phyloP scores from a whole-genome alignment of 2,329 filamentous ascomycete species.

The Orbilia brochopaga region DNA sequence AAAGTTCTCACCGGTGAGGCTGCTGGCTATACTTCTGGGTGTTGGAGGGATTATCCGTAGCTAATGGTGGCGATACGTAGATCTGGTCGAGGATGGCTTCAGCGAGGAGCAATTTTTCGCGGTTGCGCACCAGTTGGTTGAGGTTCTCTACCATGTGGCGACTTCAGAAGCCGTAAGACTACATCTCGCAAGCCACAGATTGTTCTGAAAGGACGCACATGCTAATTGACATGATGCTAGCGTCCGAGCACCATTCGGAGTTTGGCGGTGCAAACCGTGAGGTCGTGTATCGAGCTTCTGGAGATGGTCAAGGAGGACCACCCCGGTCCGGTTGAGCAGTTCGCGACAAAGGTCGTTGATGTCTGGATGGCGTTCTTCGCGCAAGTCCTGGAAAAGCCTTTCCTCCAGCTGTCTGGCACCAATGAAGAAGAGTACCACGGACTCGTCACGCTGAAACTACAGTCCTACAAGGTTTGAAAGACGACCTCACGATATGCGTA shows the following conservation, averaged over 20 bases:
- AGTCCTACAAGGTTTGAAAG: constrained; percentile 76
- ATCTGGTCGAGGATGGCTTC: constrained; percentile 90
- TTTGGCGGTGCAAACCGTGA: constrained; percentile 86
- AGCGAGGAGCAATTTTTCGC: constrained; percentile 94
- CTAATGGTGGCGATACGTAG: constrained; percentile 57
- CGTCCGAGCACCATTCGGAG: constrained; percentile 69
- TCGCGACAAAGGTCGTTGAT: constrained; percentile 82
- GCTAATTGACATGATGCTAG: constrained; percentile 23
- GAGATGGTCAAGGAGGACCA: constrained; percentile 97
- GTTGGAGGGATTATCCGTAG: background rate
- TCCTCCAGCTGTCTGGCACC: constrained; percentile 68
- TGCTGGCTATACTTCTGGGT: background rate
- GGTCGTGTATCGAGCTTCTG: constrained; percentile 89
- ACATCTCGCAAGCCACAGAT: background rate
- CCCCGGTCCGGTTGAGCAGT: constrained; percentile 80
- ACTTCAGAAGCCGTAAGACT: constrained; percentile 74
- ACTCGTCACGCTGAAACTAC: constrained; percentile 83
- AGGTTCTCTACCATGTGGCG: constrained; percentile 80
- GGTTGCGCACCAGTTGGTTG: constrained; percentile 83
- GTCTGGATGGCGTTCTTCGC: constrained; percentile 92
- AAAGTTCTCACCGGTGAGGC: constrained; percentile 70
- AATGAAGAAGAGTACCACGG: constrained; percentile 73
- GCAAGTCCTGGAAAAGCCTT: constrained; percentile 72
- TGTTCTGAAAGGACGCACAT: background rate
- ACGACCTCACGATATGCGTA: constrained; percentile 16